phyloP scores from a whole-genome alignment of 2,329 filamentous ascomycete species.

The Didymella arachidicola region DNA sequence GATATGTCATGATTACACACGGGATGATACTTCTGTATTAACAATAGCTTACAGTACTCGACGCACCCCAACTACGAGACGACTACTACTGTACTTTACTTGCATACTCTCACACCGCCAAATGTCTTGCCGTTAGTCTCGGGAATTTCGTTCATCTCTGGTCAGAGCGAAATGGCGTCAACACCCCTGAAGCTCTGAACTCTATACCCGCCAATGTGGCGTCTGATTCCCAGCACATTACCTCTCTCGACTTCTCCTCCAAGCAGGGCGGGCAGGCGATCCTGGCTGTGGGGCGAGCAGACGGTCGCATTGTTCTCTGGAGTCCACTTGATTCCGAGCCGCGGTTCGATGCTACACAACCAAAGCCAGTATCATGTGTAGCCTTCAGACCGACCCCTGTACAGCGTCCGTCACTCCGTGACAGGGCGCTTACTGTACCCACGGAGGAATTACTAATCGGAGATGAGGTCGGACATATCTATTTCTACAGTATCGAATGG shows the following conservation, averaged over 20 bases:
- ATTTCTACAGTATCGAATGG: conserved; percentile 93
- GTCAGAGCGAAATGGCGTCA: conserved; percentile 78
- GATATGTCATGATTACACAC: conserved; percentile 59
- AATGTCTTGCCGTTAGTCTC: conserved; percentile 84
- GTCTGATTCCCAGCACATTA: conserved; percentile 63
- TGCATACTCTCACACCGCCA: conserved; percentile 78
- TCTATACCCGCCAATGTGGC: conserved; percentile 55
- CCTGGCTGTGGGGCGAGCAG: conserved; percentile 82
- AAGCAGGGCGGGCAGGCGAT: conserved; percentile 76
- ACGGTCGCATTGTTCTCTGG: conserved; percentile 79
- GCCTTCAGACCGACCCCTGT: conserved; percentile 75
- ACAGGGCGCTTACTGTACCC: conserved; percentile 61
- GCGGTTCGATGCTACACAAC: conserved; percentile 78
- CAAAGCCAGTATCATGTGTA: conserved; percentile 77
- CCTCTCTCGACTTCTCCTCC: conserved; percentile 91
- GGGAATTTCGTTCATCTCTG: conserved; percentile 83
- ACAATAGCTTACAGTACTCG: conserved; percentile 71
- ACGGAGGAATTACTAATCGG: conserved; percentile 88
- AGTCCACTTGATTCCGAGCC: conserved; percentile 74
- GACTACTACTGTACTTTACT: conserved; percentile 95
- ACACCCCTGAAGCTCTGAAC: conserved; percentile 63
- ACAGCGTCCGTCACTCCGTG: conserved; percentile 58
- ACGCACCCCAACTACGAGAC: conserved; percentile 87
- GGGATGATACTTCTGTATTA: conserved; percentile 32
- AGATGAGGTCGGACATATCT: conserved; percentile 81